Base-by-base conservation (phyloP, 2,329 filamentous ascomycete species). In the Stachybotrys echinatus region DNA sequence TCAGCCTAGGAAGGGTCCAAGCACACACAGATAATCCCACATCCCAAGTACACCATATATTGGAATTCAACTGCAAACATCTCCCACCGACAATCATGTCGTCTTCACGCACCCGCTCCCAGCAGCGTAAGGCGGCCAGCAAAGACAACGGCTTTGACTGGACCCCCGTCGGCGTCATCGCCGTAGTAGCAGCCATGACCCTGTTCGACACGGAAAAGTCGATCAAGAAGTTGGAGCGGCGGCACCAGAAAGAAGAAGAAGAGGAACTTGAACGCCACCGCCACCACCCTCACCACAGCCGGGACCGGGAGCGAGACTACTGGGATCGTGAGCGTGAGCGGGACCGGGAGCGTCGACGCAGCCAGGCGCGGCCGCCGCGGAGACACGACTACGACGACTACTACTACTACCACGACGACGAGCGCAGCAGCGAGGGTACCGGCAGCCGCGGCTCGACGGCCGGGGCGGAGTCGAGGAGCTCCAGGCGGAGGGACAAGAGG, bases 161-260 rank as follows among this genome's bases (percentile, higher is more conserved):
- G 67, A 65, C 60, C 5, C 65, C 68, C 23, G 70, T 66, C 50
- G 51, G 74, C 27, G 59, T 63, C 18, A 65, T 76, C 3, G 68
- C 65, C 7, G 57, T 70, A 21, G 55, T 68, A 17, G 69, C 66
- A 6, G 59, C 66, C 18, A 57, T 64, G 14, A 57, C 69, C 1
- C 58, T 60, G 50, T 66, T 72, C 52, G 69, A 74, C 52, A 67
- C 61, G 23, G 52, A 61, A 12, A 54, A 52, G 42, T 39, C 46
- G 12, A 19, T 43, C 3, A 22, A 34, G 37, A 47, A 50, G 18
- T 17, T 27, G 7, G 21, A 42, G 20, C 31, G 40, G 42, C 47
- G 38, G 19, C 20, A 47, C 12, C 45, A 48, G 34, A 39, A 34
- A n/a, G 44, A 49, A 22, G 48, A 50, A 52, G 21, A 51, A 31